Base-by-base conservation (phyloP, 2,329 filamentous ascomycete genomes). In the Colletotrichum sp. region DNA sequence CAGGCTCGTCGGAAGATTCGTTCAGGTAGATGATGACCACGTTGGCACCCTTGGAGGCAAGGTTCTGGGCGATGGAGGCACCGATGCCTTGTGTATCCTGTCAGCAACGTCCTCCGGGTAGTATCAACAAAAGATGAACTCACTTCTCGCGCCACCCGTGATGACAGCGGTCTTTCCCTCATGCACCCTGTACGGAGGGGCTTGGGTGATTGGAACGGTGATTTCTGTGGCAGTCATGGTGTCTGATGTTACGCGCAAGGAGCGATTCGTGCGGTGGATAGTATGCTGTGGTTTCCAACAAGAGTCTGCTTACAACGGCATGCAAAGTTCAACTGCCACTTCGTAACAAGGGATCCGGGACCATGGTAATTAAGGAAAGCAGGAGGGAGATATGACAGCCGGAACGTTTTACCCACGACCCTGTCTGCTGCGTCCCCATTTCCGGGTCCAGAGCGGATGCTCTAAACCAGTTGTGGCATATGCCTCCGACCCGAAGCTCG, bases 21-120 rank as follows among this genome's bases (percentile, higher is more conserved):
- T 90, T 91, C 13, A 90, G 90, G 83, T 92, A 93, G 82, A 91
- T 91, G 75, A 93, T 84, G 61, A 93, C 84, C 19, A 93, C 83
- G 72, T 89, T 89, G 82, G 88, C 88, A 68, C 92, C 92, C 84
- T 93, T 93, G 80, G 86, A 86, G 36, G 91, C 91, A 13, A 93
- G 87, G 71, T 91, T 89, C 60, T 86, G 86, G 69, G 87, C 90
- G 64, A 91, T 90, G 30, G 90, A 90, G 25, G 90, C 90, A 32
- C 92, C 92, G 73, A 93, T 93, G 74, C 91, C 91, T 91, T 71
- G 67, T 8, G 6, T 13, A 22, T 48, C 2, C 6, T n/a, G 59
- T 61, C 32, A 61, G 59, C 30, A 60, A 13, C 59, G 32, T 70
- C 39, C 80, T 71, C 44, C 32, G 32, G 60, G 16, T 64, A 25